phyloP scores from a whole-genome alignment of 352 stramenopile species.

The Pythium aquatile region DNA sequence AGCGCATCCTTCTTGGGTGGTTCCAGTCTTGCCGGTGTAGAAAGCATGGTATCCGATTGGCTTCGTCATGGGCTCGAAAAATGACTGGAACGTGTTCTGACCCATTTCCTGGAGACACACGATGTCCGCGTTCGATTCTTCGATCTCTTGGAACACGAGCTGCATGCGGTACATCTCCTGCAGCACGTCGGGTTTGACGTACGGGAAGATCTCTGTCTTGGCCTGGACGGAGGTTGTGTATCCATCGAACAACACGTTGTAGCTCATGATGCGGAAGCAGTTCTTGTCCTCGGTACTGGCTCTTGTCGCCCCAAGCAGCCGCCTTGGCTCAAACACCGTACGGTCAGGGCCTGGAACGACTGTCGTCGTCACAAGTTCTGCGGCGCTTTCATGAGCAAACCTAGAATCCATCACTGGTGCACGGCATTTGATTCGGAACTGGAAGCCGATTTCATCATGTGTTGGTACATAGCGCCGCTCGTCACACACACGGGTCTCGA shows the following conservation, averaged over 20 bases:
- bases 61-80: constrained; percentile 59
- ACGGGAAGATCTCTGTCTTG: constrained; percentile 62
- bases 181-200: constrained; percentile 41
- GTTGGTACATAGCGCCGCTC: constrained; percentile 42
- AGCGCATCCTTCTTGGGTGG: constrained; percentile 68
- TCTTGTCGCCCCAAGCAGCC: constrained; percentile 22
- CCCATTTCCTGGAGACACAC: constrained; percentile 80
- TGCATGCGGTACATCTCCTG: constrained; percentile 73
- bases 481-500: constrained; percentile 17
- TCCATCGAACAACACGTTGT: constrained; percentile 77
- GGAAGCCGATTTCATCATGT: constrained; percentile 36
- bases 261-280: constrained; percentile 75
- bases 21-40: constrained; percentile 68
- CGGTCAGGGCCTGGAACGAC: constrained; percentile 51
- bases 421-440: constrained; percentile 56
- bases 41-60: constrained; percentile 46
- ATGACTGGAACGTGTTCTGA: constrained; percentile 42
- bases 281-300: constrained; percentile 13
- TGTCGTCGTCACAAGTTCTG: constrained; percentile 30
- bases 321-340: constrained; percentile 45
- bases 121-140: constrained; percentile 57
- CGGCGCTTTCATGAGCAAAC: constrained; percentile 40
- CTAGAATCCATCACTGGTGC: constrained; percentile 35
- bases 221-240: constrained; percentile 61
- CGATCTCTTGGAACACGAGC: constrained; percentile 71